Conservation (phyloP, 345 rosid genomes). For the Mallotus nudiflorus region DNA sequence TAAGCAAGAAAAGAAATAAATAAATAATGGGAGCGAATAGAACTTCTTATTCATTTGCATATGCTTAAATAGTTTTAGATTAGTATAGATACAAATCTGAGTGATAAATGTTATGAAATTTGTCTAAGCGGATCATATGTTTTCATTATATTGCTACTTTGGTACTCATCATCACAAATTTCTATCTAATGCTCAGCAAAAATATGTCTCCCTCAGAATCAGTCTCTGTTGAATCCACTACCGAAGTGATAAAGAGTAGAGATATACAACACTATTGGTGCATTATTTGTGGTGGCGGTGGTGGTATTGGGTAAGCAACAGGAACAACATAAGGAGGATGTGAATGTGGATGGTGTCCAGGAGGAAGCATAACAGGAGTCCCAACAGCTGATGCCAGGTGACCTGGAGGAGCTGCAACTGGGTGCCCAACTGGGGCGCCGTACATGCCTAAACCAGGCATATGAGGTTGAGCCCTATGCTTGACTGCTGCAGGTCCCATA, state of each 20-base stretch:
- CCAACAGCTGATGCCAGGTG: conserved; percentile 83
- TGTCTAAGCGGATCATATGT: background rate
- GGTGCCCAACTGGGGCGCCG: conserved; percentile 74
- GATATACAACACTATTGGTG: conserved; percentile 41
- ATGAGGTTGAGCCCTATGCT: conserved; percentile 50
- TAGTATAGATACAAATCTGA: background rate
- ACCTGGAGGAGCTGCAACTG: conserved; percentile 56
- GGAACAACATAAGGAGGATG: conserved; percentile 70
- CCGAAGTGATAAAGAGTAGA: background rate
- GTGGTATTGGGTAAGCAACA: conserved; percentile 66
- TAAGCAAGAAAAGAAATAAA: no score
- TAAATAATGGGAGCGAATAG: background rate
- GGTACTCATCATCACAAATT: background rate
- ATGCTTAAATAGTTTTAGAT: background rate
- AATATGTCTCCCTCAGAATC: background rate
- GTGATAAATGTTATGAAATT: background rate
- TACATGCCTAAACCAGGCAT: conserved; percentile 69
- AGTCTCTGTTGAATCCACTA: background rate
- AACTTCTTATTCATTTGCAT: background rate
- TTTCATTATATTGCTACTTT: background rate
- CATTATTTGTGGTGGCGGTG: conserved; percentile 54
- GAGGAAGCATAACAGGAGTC: conserved; percentile 89
- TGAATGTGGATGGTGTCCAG: conserved; percentile 47
- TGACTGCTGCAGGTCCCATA: conserved; percentile 34
- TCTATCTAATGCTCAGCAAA: no score